These are phyloP conservation scores for Austroboletus novae-zelandiae DNA, from an alignment of 1,284 basidiomycete genomes.

Conservation along the genomic window DNA sequence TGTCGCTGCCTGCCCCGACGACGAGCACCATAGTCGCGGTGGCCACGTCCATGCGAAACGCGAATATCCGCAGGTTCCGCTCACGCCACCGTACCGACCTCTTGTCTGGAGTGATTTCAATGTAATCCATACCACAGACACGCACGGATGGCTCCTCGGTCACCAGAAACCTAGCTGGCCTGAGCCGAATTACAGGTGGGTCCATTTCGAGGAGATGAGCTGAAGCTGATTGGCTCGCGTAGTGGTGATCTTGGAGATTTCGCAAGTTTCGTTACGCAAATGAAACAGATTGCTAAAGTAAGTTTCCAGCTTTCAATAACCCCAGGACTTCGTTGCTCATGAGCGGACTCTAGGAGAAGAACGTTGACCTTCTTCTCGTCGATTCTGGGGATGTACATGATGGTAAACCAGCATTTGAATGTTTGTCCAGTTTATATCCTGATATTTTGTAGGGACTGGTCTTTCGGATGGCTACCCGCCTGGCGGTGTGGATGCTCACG, in stretches of 20 bases:
- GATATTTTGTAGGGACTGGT: constrained; percentile 52
- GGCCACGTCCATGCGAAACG: constrained; percentile 36
- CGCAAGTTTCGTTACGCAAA: constrained; percentile 76
- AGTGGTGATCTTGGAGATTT: constrained; percentile 80
- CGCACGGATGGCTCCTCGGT: constrained; percentile 77
- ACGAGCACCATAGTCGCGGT: constrained; percentile 10
- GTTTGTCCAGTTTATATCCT: constrained; percentile 1
- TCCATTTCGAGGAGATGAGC: background rate
- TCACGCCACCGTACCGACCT: constrained; percentile 56
- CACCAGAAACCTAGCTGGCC: constrained; percentile 69
- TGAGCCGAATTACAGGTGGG: constrained; percentile 72
- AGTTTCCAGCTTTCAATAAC: constrained; percentile 17
- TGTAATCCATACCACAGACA: constrained; percentile 75
- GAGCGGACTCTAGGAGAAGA: constrained; percentile 44
- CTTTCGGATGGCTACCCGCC: constrained; percentile 69
- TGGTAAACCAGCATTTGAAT: constrained; percentile 37
- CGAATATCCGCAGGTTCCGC: constrained; percentile 40
- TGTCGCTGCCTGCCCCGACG: constrained; percentile 20
- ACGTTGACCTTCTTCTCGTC: constrained; percentile 68
- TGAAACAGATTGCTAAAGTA: constrained; percentile 70
- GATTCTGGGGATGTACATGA: constrained; percentile 85
- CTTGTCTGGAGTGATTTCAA: constrained; percentile 80
- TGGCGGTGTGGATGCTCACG: constrained; percentile 70
- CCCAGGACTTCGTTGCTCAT: background rate
- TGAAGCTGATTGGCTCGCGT: constrained; percentile 5